phyloP scores from a whole-genome alignment of 192 early-diverging fungal species.

The Backusella macrospora region DNA sequence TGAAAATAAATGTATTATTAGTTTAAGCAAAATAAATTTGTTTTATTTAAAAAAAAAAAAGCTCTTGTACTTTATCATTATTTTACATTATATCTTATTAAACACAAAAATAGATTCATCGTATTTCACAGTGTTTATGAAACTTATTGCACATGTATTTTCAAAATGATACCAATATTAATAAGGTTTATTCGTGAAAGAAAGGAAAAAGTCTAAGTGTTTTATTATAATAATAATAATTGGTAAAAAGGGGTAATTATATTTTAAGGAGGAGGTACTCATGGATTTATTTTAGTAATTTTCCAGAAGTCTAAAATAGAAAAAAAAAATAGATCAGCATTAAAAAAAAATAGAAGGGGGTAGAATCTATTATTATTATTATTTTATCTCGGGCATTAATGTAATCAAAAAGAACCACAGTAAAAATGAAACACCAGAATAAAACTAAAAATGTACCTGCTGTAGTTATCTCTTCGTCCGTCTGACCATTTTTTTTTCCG shows the following conservation, averaged over 20 bases:
- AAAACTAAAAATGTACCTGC: slow-evolving; percentile 57
- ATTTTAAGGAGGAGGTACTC: slow-evolving; percentile 38
- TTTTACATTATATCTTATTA: too few relatives aligned
- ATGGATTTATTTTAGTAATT: slow-evolving; percentile 49
- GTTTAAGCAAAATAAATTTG: too few relatives aligned
- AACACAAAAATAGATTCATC: too few relatives aligned
- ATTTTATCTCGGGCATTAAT: slow-evolving; percentile 47
- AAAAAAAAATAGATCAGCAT: background rate
- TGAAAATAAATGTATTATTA: too few relatives aligned
- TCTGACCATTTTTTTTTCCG: too few relatives aligned
- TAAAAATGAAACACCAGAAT: slow-evolving; percentile 46
- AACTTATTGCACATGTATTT: too few relatives aligned
- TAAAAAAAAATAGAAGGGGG: background rate
- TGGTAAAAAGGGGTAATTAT: background rate
- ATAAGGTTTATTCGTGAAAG: background rate
- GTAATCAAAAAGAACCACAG: slow-evolving; percentile 50
- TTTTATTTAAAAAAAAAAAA: too few relatives aligned
- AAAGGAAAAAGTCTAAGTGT: too few relatives aligned
- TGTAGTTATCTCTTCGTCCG: too few relatives aligned
- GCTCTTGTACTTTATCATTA: too few relatives aligned
- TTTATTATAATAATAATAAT: background rate
- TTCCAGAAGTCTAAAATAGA: slow-evolving; percentile 37
- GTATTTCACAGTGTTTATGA: too few relatives aligned
- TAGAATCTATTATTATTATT: background rate
- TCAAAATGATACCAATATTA: background rate